Percentiles rank a stretch among this genome's conserved stretches.
Evolutionary conservation across 2,329 filamentous ascomycete genomes (phyloP).

Genomic region (Paraphaeosphaeria sporulosa): DNA sequence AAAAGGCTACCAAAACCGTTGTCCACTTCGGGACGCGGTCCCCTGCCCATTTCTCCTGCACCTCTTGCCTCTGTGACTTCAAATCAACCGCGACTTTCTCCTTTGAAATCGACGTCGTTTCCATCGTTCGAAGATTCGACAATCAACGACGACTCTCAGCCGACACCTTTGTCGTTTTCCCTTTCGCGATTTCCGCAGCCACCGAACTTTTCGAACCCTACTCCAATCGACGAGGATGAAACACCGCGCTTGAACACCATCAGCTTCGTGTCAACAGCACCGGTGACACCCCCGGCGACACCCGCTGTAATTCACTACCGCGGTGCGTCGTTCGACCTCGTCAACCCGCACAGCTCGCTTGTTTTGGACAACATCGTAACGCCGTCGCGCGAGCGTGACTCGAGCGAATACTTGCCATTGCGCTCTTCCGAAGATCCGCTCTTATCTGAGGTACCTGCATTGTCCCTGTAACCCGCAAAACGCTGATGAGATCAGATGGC

Average conservation of each 20-base stretch:
- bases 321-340: slow-evolving; percentile 49
- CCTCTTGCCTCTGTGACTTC: slow-evolving; percentile 29
- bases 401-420: slow-evolving; percentile 40
- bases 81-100: slow-evolving; percentile 25
- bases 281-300: slow-evolving; percentile 46
- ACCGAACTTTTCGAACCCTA: slow-evolving; percentile 30
- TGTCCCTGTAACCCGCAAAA: slow-evolving; percentile 9
- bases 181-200: slow-evolving; percentile 47
- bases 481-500: slow-evolving; percentile 37
- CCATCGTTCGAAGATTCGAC: slow-evolving; percentile 32
- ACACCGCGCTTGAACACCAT: slow-evolving; percentile 28
- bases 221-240: slow-evolving; percentile 30
- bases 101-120: slow-evolving; percentile 25
- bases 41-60: slow-evolving; percentile 16
- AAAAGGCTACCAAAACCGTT: slow-evolving; percentile 46
- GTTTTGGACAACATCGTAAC: slow-evolving; percentile 47
- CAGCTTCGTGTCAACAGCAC: slow-evolving; percentile 36
- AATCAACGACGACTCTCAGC: slow-evolving; percentile 26
- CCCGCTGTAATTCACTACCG: slow-evolving; percentile 50
- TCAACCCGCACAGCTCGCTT: slow-evolving; percentile 50
- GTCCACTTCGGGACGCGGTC: slow-evolving; percentile 20
- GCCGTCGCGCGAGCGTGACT: slow-evolving; percentile 45
- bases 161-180: slow-evolving; percentile 40
- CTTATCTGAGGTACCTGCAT: slow-evolving; percentile 29
- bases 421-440: slow-evolving; percentile 33